Percentiles rank a stretch among this genome's conserved stretches.
Conservation (phyloP, 1,284 basidiomycete species). For the Cystobasidium sp. region DNA sequence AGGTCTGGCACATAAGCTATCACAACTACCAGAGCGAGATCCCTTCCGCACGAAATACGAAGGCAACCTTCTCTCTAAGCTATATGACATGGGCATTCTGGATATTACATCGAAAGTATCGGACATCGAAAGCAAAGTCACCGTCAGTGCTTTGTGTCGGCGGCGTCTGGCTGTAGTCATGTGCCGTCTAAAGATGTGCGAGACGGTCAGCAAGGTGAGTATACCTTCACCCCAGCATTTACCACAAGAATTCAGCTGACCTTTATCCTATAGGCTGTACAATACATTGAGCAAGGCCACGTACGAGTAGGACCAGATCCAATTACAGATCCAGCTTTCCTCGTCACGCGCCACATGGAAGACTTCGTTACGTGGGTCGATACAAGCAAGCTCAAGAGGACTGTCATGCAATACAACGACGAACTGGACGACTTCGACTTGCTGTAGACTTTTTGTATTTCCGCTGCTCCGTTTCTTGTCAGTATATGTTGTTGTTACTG, state of each 20-base stretch:
- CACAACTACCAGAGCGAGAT: conserved; percentile 85
- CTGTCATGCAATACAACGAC: conserved; percentile 91
- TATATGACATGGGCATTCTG: conserved; percentile 96
- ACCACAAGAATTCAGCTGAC: conserved; percentile 7
- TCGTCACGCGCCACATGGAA: conserved; percentile 96
- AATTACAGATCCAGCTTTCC: conserved; percentile 93
- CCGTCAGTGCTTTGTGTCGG: conserved; percentile 91
- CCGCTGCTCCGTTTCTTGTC: neutral
- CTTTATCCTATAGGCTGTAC: conserved; percentile 71
- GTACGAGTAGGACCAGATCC: conserved; percentile 95
- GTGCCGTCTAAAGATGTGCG: conserved; percentile 91
- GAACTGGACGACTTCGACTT: conserved; percentile 90
- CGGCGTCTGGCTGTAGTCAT: conserved; percentile 89
- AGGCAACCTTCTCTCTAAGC: conserved; percentile 82
- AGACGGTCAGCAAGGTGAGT: conserved; percentile 90
- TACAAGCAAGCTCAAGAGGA: conserved; percentile 93
- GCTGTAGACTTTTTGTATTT: conserved; percentile 62
- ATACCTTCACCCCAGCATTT: neutral
- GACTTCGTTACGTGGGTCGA: conserved; percentile 99
- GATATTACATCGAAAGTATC: conserved; percentile 80
- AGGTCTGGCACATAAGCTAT: conserved; percentile 82
- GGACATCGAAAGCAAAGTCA: conserved; percentile 84
- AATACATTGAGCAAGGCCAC: conserved; percentile 98
- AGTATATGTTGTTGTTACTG: conserved; percentile 9
- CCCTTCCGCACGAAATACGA: conserved; percentile 86